Base-by-base conservation (phyloP, 139 green algal genomes). In the Tetraselmis striata region DNA sequence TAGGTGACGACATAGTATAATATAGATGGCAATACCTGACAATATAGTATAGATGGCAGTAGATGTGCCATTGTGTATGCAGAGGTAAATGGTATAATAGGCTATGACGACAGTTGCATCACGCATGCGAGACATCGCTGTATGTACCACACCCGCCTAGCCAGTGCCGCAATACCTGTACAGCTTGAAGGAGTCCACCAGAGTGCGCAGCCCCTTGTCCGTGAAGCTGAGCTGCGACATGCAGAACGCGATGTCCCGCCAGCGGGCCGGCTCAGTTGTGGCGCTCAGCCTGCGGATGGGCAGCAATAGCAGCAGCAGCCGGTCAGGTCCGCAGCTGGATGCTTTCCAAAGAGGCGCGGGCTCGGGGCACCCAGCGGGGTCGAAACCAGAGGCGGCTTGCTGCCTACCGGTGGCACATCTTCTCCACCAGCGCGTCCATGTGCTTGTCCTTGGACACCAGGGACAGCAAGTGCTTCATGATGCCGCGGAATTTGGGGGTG, bases 221-320 rank as follows among this genome's bases (percentile, higher is more conserved):
- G 84, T 94, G 83, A 95, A 87, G 0, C 80, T 87, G 75, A 98
- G 85, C 84, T 92, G 30, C 59, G 79, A 85, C 5, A 98, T 82
- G 88, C 94, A 98, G 86, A 93, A 96, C n/a, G 94, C 94, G 29
- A 98, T 86, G 79, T 92, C 85, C 58, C 91, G 90, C 95, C 91
- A 96, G 84, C 95, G 88, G 23, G 30, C 32, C 22, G 28, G 29
- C 32, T 89, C 81, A 27, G 86, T 67, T 28, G 45, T 79, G 76
- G 80, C 86, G 0, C 59, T 59, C 23, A 81, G 78, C 74, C 78
- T 80, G 22, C 23, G 31, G 5, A 58, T 31, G 18, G 0, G 31
- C 30, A 25, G n/a, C 22, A 58, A 24, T 11, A 29, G 28, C 59
- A 30, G 28, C 5, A 31, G 28, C 11, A 59, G 22, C 59, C 2